A percentile compares a stretch with the other conserved stretches of the same genome.
Conservation (phyloP, 257 asterid species). For the Solanum tacnaense region DNA sequence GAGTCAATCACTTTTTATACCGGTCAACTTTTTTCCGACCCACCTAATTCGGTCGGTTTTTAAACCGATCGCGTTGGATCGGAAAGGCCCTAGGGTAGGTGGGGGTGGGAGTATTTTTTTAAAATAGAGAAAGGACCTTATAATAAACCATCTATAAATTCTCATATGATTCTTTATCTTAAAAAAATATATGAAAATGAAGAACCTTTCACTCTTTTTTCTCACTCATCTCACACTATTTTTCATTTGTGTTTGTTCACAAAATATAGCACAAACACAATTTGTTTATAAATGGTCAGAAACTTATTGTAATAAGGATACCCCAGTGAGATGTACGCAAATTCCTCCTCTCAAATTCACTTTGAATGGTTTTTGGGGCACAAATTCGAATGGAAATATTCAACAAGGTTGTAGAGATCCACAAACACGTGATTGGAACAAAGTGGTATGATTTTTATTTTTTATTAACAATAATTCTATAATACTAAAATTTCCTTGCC, state of each 20-base stretch:
- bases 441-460: neutral
- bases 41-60: too few species aligned
- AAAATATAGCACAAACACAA: neutral
- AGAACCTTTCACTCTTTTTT: neutral
- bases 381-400: neutral
- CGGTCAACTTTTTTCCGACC: too few species aligned
- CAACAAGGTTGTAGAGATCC: neutral
- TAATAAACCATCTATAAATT: neutral
- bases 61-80: too few species aligned
- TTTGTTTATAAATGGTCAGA: neutral
- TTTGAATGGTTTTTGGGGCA: neutral
- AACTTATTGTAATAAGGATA: neutral
- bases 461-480: too few species aligned
- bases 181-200: neutral
- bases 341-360: neutral
- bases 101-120: too few species aligned
- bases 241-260: neutral
- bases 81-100: too few species aligned
- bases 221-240: neutral
- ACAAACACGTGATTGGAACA: neutral
- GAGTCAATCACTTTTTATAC: accelerated
- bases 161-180: neutral
- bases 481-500: too few species aligned
- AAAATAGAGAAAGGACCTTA: neutral
- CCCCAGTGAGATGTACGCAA: neutral